These are phyloP conservation scores for Fagopyrum esculentum DNA, from an alignment of 148 eudicot species.

Conservation along the genomic window DNA sequence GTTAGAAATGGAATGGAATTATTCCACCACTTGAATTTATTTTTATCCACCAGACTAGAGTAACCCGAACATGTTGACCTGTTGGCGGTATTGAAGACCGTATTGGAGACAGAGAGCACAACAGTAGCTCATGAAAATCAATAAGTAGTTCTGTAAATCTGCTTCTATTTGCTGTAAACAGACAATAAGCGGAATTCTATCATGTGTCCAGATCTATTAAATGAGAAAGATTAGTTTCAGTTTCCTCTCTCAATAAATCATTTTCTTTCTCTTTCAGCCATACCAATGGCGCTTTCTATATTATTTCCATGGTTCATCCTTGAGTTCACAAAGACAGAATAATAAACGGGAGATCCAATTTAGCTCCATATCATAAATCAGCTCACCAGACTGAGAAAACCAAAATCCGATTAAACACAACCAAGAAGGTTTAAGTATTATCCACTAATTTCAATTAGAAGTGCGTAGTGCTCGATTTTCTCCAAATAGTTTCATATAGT, in stretches of 20 bases:
- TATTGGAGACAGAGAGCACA: not conserved
- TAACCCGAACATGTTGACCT: not conserved
- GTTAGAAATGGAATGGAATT: not conserved
- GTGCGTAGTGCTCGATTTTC: not conserved
- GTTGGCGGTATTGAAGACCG: not conserved
- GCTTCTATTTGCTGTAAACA: not conserved
- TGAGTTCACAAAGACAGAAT: not conserved
- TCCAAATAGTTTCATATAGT: not conserved
- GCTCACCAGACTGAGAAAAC: too few relatives aligned
- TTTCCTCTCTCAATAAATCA: not conserved
- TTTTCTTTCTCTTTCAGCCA: not conserved
- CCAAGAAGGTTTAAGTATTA: not conserved
- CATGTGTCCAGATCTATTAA: not conserved
- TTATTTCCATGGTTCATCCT: not conserved
- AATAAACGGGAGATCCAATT: not conserved
- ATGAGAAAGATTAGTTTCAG: not conserved
- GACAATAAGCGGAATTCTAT: not conserved
- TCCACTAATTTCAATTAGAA: not conserved
- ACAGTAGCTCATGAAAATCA: not conserved
- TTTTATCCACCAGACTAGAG: not conserved
- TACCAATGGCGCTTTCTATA: not conserved
- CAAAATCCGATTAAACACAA: not conserved
- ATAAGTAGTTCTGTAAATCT: not conserved
- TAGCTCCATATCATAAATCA: not conserved
- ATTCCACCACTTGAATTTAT: not conserved